Base-by-base conservation (phyloP, 306 rosid genomes). In the Begonia peltatifolia region DNA sequence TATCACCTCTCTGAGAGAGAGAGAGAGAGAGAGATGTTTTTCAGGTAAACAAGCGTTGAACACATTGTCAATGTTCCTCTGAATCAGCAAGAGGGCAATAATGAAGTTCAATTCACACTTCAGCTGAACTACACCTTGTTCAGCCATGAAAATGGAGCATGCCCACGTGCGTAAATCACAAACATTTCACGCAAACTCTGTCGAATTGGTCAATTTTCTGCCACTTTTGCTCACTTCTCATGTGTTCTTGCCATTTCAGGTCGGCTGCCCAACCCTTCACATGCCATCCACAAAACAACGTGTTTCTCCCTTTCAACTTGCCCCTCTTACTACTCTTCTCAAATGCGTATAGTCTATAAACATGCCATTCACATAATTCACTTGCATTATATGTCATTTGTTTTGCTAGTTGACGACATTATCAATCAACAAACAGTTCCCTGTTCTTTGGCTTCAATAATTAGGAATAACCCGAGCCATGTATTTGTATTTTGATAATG, bases 81-180 rank as follows among this genome's bases (percentile, higher is more conserved):
- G 2, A 43, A 43, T 2, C n/a, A 43, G 47, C 47, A 43, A 43
- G n/a, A 43, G 47, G 47, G 11, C 13, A 13, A 2, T 2, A 43
- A 43, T 43, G 47, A 13, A 13, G n/a, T 43, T 43, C 47, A 13
- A 43, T 1, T 13, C 13, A 43, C n/a, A 1, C n/a, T 5, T 11
- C 1, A 43, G 2, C 35, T 25, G 35, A 3, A 6, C 4, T 3
- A 3, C 1, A 25, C 35, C 35, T 1, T 25, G 13, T 13, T 10
- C 47, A 46, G 61, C 51, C 47, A 56, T 52, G 63, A 38, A 43
- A 43, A 52, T 57, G 69, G 64, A 68, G 73, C 89, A 78, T 14
- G 42, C 67, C 65, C 94, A 81, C 94, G 66, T 84, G 89, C 71
- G 71, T 42, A 11, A 63, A 58, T 65, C 63, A 20, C 46, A 54